A percentile compares a stretch with the other conserved stretches of the same genome.
Evolutionary conservation across 108 stramenopile genomes (phyloP).

Genomic region (Bacterosira constricta): DNA sequence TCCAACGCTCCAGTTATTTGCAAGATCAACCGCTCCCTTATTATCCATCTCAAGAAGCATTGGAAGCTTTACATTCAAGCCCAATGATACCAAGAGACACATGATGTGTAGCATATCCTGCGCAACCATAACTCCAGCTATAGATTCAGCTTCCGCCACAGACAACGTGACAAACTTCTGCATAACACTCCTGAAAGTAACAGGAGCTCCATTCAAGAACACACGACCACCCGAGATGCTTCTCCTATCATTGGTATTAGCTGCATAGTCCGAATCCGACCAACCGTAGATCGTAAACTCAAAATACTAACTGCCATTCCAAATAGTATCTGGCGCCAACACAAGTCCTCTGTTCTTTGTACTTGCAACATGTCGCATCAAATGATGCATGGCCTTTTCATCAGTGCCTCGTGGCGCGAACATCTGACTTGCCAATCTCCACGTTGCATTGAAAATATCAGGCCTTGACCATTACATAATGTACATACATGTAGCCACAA

Average conservation of each 20-base stretch:
- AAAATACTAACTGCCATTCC: slow-evolving; percentile 21
- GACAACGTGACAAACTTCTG: slow-evolving; percentile 43
- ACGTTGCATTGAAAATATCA: too few relatives aligned
- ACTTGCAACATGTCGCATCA: slow-evolving; percentile 9
- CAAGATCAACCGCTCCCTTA: slow-evolving; percentile 29
- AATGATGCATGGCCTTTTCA: too few relatives aligned
- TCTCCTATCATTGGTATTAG: slow-evolving; percentile 3
- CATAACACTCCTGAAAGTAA: slow-evolving; percentile 24
- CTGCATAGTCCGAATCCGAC: slow-evolving; percentile 33
- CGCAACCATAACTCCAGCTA: slow-evolving; percentile 33
- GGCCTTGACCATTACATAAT: too few relatives aligned
- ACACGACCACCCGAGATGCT: slow-evolving; percentile 12
- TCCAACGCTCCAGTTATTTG: slow-evolving; percentile 40
- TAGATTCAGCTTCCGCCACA: slow-evolving; percentile 45
- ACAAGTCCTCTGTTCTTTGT: slow-evolving; percentile 20
- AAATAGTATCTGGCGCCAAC: slow-evolving; percentile 1
- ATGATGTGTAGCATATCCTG: slow-evolving; percentile 47
- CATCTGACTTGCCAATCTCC: too few relatives aligned
- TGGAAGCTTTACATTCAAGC: slow-evolving; percentile 21
- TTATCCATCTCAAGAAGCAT: slow-evolving; percentile 3
- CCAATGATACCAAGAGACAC: slow-evolving; percentile 15
- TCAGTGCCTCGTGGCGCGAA: too few relatives aligned
- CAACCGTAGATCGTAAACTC: slow-evolving; percentile 19
- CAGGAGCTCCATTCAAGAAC: slow-evolving; percentile 18
- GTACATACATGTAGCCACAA: too few relatives aligned